Conservation (phyloP, 495 filamentous ascomycete species). For the Penicillium tannophilum region DNA sequence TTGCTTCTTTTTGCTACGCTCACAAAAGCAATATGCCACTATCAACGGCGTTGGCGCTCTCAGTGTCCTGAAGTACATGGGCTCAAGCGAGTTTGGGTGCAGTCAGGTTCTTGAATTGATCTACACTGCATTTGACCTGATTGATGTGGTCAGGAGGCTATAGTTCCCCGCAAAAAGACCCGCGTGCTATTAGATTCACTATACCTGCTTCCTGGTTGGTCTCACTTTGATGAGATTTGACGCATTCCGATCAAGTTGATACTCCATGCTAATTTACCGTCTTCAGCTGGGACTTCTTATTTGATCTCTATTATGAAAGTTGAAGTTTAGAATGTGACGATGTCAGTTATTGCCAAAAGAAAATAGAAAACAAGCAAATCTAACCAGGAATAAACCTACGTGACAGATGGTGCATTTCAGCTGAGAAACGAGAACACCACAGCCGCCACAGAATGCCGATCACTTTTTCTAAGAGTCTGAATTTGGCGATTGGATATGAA, state of each 20-base stretch:
- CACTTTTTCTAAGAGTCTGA: not conserved
- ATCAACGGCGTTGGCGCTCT: not conserved
- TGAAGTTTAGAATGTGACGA: not conserved
- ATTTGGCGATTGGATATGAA: not conserved
- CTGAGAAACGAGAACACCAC: not conserved
- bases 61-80: not conserved
- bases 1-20: not conserved
- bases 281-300: too few species aligned
- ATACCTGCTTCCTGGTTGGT: too few species aligned
- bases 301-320: too few species aligned
- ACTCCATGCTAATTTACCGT: too few species aligned
- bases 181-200: not conserved
- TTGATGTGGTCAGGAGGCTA: not conserved
- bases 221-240: too few species aligned
- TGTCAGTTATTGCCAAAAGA: not conserved
- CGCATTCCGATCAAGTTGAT: too few species aligned
- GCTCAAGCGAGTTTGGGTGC: not conserved
- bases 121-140: not conserved
- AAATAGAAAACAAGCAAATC: not conserved
- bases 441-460: not conserved
- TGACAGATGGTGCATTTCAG: not conserved
- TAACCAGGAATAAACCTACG: not conserved
- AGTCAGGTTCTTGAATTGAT: not conserved
- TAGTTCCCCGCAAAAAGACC: not conserved
- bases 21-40: not conserved